Percentiles rank a stretch among this genome's conserved stretches.
phyloP scores from a whole-genome alignment of 169 alveolate species.

The Cryptosporidium sp. region DNA sequence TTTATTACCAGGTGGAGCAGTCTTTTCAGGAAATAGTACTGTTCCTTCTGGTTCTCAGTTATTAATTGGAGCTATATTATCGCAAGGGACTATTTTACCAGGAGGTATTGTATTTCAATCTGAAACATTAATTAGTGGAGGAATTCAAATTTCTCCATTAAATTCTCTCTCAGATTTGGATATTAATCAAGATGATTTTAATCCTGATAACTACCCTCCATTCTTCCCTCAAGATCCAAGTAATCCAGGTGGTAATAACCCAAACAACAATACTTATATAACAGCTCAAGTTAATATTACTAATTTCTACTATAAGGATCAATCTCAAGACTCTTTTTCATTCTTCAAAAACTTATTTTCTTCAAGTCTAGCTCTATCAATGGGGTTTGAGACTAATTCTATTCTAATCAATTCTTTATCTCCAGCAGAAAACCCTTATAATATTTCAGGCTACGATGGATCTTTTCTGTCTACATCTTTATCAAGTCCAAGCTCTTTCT shows the following conservation, averaged over 20 bases:
- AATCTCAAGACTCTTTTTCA: slow-evolving; percentile 62
- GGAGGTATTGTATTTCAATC: slow-evolving; percentile 73
- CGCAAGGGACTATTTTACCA: slow-evolving; percentile 69
- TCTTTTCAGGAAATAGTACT: slow-evolving; percentile 65
- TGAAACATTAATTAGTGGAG: slow-evolving; percentile 35
- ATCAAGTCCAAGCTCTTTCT: not conserved
- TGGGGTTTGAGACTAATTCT: slow-evolving; percentile 51
- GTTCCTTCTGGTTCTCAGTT: slow-evolving; percentile 72
- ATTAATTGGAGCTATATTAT: slow-evolving; percentile 49
- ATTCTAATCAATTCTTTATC: slow-evolving; percentile 22
- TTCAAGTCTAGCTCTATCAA: slow-evolving; percentile 58
- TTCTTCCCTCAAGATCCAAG: slow-evolving; percentile 16
- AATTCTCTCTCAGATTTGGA: slow-evolving; percentile 62
- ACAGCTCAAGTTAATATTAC: slow-evolving; percentile 76
- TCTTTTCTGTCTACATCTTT: not conserved
- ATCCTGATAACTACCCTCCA: slow-evolving; percentile 62
- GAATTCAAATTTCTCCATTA: slow-evolving; percentile 55
- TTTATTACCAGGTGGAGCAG: slow-evolving; percentile 72
- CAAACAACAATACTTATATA: slow-evolving; percentile 17
- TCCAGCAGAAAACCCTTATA: slow-evolving; percentile 68
- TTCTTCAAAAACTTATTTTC: slow-evolving; percentile 64
- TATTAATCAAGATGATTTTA: slow-evolving; percentile 53
- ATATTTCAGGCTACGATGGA: slow-evolving; percentile 6
- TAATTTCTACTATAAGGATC: slow-evolving; percentile 63
- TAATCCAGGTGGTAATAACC: not conserved